Base-by-base conservation (phyloP, 2,329 filamentous ascomycete species). In the Claviceps africana region DNA sequence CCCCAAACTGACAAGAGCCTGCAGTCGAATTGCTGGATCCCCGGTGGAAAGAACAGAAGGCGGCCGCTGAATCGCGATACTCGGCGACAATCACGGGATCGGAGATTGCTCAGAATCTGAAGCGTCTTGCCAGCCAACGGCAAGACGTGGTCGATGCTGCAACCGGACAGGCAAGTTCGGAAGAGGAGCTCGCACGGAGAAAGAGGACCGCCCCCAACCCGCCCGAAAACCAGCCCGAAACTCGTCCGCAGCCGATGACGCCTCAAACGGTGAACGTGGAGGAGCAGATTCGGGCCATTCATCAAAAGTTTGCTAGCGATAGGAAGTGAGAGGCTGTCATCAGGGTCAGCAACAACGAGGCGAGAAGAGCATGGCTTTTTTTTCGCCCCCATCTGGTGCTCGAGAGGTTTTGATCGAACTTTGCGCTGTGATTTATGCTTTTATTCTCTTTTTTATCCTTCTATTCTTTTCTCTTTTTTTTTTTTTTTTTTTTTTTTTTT, bases 1-100 rank as follows among this genome's bases (percentile, higher is more conserved):
- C n/a, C n/a, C n/a, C n/a, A n/a, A 17, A n/a, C 44, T 51, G 22
- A 40, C 8, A 8, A 10, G 11, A 19, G n/a, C 17, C 13, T 30
- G 5, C 6, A 85, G 86, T 97, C 64, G 91, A 97, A 69, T 77
- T 96, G 47, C 78, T 96, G 54, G 91, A 97, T 65, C 91, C 91
- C 0, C 81, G 86, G 54, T 97, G 91, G 90, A 95, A 95, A 66
- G 90, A 96, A 65, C 90, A 97, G 66, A 88, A 89, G 59, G 86
- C 87, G 53, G 95, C 95, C 66, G 82, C 87, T 17, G 88, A 95
- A 46, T 82, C 86, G 13, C 84, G 91, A 56, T 88, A 85, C 57
- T 81, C 87, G 1, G 90, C 89, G 10, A 96, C 95, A 61, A 71
- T 95, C 10, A 87, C 85, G 1, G 91, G 88, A 3, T 81, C 78